Percentiles rank a stretch among this genome's conserved stretches.
Conservation (phyloP, 2,329 filamentous ascomycete genomes). For the Zymoseptoria crescenta region DNA sequence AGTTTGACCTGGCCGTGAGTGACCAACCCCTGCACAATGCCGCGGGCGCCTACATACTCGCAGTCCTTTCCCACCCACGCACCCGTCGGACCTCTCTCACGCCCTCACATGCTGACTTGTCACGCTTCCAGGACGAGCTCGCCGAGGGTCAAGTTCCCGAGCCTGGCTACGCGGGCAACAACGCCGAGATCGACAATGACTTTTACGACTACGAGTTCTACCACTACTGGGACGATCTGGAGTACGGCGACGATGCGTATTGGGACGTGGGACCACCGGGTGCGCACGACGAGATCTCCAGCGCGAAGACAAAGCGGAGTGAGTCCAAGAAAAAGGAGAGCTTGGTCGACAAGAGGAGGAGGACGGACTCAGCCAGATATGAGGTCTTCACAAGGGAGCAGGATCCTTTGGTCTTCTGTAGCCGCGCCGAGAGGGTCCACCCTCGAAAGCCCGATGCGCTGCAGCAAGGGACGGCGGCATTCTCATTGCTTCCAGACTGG, state of each 20-base stretch:
- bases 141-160: constrained; percentile 41
- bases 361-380: constrained; percentile 13
- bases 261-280: constrained; percentile 29
- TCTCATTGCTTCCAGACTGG: constrained; percentile 41
- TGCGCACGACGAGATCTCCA: constrained; percentile 11
- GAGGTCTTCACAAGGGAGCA: constrained; percentile 12
- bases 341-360: constrained; percentile 18
- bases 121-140: constrained; percentile 37
- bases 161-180: constrained; percentile 31
- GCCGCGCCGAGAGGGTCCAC: constrained; percentile 12
- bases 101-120: not conserved
- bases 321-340: constrained; percentile 5
- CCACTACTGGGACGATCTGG: constrained; percentile 42
- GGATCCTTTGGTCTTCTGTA: constrained; percentile 22
- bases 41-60: constrained; percentile 11
- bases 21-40: constrained; percentile 1
- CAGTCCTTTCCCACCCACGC: not conserved
- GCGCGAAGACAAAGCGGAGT: constrained; percentile 27
- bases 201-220: constrained; percentile 40
- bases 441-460: not conserved
- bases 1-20: constrained; percentile 32
- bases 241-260: constrained; percentile 42
- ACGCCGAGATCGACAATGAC: constrained; percentile 24
- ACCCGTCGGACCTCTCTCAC: not conserved
- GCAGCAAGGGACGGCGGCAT: constrained; percentile 25